phyloP scores from a whole-genome alignment of 225 moss, liverwort and hornwort genomes.

The Takakia lepidozioides region DNA sequence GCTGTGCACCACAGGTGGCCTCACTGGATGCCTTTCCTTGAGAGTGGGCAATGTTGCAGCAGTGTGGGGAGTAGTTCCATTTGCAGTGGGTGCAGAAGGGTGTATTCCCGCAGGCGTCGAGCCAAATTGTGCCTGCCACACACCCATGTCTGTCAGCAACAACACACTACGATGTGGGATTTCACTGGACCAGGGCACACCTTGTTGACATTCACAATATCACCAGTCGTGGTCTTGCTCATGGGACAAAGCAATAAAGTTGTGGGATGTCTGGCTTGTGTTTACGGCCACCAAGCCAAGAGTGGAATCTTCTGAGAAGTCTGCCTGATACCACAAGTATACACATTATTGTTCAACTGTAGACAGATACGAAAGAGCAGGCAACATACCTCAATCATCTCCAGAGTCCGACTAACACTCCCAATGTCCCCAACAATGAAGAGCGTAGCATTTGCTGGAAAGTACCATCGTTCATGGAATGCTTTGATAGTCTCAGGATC shows the following conservation, averaged over 20 bases:
- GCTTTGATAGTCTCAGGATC: conserved; percentile 95
- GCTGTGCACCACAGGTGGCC: conserved; percentile 84
- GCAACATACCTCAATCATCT: conserved; percentile 91
- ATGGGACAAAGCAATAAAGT: no score
- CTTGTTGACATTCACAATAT: no score
- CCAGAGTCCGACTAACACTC: conserved; percentile 88
- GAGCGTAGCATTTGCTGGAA: conserved; percentile 98
- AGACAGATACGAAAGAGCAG: no score
- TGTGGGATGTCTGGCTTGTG: no score
- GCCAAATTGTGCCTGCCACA: conserved; percentile 85
- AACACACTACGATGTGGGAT: no score
- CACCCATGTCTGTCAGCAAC: no score
- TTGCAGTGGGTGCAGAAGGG: conserved; percentile 33
- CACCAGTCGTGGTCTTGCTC: no score
- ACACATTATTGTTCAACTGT: no score
- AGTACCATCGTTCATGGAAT: conserved; percentile 99
- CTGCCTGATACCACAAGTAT: no score
- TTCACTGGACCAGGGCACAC: no score
- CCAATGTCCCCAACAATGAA: conserved; percentile 98
- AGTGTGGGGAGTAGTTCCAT: conserved; percentile 45
- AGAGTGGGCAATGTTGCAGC: conserved; percentile 53
- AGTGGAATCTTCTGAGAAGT: no score
- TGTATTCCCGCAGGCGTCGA: conserved; percentile 71
- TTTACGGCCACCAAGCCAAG: no score
- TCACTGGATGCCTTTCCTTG: conserved; percentile 70